phyloP scores from a whole-genome alignment of 495 filamentous ascomycete species.

The Xylaria scruposa region DNA sequence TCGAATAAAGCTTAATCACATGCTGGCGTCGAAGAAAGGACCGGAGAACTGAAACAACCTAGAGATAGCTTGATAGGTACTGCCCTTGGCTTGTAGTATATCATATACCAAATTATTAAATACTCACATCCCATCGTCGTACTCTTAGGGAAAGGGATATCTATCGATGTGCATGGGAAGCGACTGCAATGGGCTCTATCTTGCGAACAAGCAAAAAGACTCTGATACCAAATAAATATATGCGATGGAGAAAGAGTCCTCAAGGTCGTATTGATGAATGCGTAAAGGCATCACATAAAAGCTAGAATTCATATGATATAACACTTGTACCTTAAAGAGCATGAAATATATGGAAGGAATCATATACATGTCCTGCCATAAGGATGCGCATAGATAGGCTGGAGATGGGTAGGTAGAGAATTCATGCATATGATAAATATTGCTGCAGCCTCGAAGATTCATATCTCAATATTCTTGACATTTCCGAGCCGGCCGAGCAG shows the following conservation, averaged over 20 bases:
- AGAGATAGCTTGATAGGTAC: too few relatives aligned
- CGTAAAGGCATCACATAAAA: background rate
- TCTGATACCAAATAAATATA: background rate
- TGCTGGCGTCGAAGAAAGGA: background rate
- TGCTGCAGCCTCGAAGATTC: constrained; percentile 1
- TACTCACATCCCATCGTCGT: background rate
- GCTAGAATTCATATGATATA: background rate
- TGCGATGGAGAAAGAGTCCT: background rate
- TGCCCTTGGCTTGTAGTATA: background rate
- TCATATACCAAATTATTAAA: background rate
- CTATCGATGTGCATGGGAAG: background rate
- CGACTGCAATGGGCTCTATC: background rate
- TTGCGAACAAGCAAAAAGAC: background rate
- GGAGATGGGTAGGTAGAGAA: background rate
- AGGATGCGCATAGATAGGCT: too few relatives aligned
- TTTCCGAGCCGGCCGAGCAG: background rate
- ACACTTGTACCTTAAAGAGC: background rate
- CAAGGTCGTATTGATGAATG: background rate
- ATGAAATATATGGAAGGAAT: too few relatives aligned
- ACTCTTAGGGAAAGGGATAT: too few relatives aligned
- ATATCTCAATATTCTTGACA: background rate
- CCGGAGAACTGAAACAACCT: too few relatives aligned
- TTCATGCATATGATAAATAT: background rate
- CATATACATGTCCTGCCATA: too few relatives aligned
- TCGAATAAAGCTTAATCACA: background rate